Conservation (phyloP, 345 rosid genomes). For the Theobroma cacao region DNA sequence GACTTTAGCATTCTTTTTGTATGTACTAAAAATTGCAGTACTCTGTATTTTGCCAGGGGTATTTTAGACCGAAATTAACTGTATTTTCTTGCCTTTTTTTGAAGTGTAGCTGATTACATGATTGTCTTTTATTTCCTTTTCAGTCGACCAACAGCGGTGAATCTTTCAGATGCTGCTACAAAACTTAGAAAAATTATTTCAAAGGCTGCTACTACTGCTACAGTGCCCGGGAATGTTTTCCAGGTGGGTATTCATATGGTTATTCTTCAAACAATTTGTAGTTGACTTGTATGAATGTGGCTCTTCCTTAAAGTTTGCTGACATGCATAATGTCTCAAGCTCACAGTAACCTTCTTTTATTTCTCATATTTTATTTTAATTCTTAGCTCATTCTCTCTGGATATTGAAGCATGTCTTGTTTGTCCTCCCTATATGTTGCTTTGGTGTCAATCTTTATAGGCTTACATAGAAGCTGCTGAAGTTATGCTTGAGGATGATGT, state of each 20-base stretch:
- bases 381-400: background rate
- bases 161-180: slow-evolving; percentile 87
- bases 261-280: background rate
- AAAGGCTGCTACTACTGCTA: slow-evolving; percentile 40
- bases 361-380: background rate
- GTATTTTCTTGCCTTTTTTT: background rate
- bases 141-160: slow-evolving; percentile 90
- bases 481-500: slow-evolving; percentile 85
- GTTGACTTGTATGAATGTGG: background rate
- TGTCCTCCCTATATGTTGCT: background rate
- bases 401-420: background rate
- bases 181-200: slow-evolving; percentile 64
- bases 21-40: background rate
- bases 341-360: background rate
- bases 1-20: background rate
- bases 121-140: slow-evolving; percentile 19
- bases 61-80: background rate
- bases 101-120: slow-evolving; percentile 12
- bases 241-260: slow-evolving; percentile 39
- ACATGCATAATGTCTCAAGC: background rate
- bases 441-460: slow-evolving; percentile 35
- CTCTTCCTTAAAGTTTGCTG: slow-evolving; percentile 2
- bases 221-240: slow-evolving; percentile 45
- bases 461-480: slow-evolving; percentile 78
- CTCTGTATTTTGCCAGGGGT: background rate